These are phyloP conservation scores for Fragaria iinumae DNA, from an alignment of 306 rosid species.

Conservation along the genomic window DNA sequence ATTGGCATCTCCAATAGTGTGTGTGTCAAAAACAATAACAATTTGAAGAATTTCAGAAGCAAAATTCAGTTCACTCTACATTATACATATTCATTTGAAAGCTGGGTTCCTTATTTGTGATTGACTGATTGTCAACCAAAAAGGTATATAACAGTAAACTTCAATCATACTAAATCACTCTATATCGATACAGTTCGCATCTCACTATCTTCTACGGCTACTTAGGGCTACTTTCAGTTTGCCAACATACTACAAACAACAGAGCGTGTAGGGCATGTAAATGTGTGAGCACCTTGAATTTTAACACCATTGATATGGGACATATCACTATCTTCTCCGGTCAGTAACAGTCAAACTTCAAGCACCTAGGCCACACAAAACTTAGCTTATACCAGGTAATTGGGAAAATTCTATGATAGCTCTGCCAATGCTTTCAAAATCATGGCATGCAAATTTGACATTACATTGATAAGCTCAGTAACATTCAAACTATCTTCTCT, in stretches of 20 bases:
- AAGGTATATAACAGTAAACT: neutral
- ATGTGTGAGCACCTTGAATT: neutral
- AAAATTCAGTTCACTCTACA: too few species aligned
- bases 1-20: too few species aligned
- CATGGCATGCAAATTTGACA: too few species aligned
- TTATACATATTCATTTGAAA: neutral
- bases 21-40: neutral
- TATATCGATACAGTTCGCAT: neutral
- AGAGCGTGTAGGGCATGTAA: neutral
- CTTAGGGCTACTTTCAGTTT: neutral
- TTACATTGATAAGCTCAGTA: too few species aligned
- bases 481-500: neutral
- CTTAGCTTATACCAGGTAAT: too few species aligned
- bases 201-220: neutral
- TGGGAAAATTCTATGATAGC: too few species aligned
- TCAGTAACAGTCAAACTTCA: too few species aligned
- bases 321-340: too few species aligned
- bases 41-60: neutral
- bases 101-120: neutral
- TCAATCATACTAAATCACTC: neutral
- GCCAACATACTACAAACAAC: neutral
- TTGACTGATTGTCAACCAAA: neutral
- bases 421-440: neutral
- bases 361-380: too few species aligned
- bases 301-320: too few species aligned